Base-by-base conservation (phyloP, 306 rosid species). In the Hippophae gyantsensis region DNA sequence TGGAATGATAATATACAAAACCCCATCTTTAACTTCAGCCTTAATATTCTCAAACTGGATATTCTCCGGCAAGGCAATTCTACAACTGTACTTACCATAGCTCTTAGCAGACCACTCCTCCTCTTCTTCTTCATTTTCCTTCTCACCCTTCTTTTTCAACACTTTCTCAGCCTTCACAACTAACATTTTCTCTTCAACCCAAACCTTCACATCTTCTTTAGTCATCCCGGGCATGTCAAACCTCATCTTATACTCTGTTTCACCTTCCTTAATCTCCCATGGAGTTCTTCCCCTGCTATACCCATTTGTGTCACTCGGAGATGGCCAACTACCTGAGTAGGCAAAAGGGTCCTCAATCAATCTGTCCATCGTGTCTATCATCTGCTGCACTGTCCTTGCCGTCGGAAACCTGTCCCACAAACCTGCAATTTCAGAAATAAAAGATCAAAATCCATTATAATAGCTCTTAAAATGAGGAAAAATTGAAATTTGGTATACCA, bases 221-320 rank as follows among this genome's bases (percentile, higher is more conserved):
- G 61, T 77, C 94, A 88, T 88, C 13, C 94, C 96, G 0, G 96
- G 94, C 89, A 88, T 88, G 50, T 88, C 94, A 43, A 88, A 88
- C 65, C 96, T 82, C 86, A 85, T 76, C 74, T 76, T 88, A 82
- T 84, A 85, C 53, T 78, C 94, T 9, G 14, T 10, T 58, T 82
- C 87, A 11, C 76, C 76, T 40, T 82, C 87, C 63, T 82, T 82
- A 2, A 88, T 73, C 78, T 82, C 94, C 96, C 96, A 88, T 0
- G 96, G 94, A 5, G 84, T 64, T 52, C 94, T 82, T 66, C 96
- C 87, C 66, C 81, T 68, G 45, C 72, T 6, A 26, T 84, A 84
- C 54, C 83, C 77, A 41, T 65, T 74, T 1, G 59, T 74, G 26
- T 76, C 89, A n/a, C 70, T 57, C 1, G 76, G 71, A 0, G 78